Percentiles rank a stretch among this genome's conserved stretches.
Evolutionary conservation across 257 asterid species (phyloP).

Genomic region (Cinchona pubescens): DNA sequence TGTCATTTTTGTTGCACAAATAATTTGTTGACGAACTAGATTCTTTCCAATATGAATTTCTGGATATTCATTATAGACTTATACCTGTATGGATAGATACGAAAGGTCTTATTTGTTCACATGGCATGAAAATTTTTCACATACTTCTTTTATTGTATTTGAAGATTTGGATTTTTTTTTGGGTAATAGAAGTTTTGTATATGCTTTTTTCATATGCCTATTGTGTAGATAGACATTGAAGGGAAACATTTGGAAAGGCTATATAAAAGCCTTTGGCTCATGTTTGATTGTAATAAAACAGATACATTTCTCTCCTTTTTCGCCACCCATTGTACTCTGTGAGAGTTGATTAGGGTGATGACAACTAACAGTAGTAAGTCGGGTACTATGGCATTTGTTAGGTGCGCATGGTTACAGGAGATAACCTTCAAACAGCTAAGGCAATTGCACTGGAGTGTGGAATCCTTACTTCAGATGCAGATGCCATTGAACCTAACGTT

Average conservation of each 20-base stretch:
- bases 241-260: not conserved
- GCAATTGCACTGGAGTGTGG: constrained; percentile 95
- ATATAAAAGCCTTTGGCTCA: not conserved
- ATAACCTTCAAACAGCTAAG: constrained; percentile 89
- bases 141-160: not conserved
- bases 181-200: no score
- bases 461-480: constrained; percentile 60
- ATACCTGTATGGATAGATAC: not conserved
- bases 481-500: constrained; percentile 53
- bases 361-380: constrained; percentile 1
- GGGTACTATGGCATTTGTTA: constrained; percentile 29
- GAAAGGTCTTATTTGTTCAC: not conserved
- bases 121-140: not conserved
- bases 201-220: not conserved
- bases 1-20: not conserved
- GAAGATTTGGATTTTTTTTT: no score
- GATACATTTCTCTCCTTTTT: not conserved
- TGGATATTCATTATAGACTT: not conserved
- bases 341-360: not conserved
- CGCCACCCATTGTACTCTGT: not conserved
- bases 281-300: not conserved
- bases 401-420: constrained; percentile 99
- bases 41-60: not conserved
- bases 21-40: not conserved
- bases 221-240: not conserved